Percentiles rank a stretch among this genome's conserved stretches.
Evolutionary conservation across 352 stramenopile genomes (phyloP).

Genomic region (Ochromonadaceae sp.): DNA sequence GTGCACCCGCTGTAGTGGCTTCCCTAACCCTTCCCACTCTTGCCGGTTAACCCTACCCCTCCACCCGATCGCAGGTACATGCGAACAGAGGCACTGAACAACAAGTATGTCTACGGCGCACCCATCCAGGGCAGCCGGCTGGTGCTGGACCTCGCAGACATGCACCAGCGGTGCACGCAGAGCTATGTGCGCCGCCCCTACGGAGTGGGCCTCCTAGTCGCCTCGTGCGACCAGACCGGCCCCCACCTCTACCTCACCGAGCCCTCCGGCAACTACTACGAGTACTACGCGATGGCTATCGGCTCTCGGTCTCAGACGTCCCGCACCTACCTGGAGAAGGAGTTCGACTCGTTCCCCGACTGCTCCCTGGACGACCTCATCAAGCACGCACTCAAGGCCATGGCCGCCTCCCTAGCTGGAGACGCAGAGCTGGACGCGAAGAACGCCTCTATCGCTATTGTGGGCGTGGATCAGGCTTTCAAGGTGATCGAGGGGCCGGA

Average conservation of each 20-base stretch:
- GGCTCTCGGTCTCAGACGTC: constrained; percentile 86
- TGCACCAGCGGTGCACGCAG: constrained; percentile 96
- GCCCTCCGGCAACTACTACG: constrained; percentile 94
- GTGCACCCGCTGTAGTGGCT: too few relatives aligned
- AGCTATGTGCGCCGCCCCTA: constrained; percentile 96
- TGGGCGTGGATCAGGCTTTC: constrained; percentile 81
- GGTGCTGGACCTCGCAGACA: constrained; percentile 90
- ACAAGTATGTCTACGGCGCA: constrained; percentile 97
- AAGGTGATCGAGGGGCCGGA: constrained; percentile 77
- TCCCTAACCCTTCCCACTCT: too few relatives aligned
- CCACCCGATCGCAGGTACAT: constrained; percentile 58
- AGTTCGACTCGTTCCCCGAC: constrained; percentile 76
- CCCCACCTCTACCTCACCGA: constrained; percentile 96
- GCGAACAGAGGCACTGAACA: constrained; percentile 94
- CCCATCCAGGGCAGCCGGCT: constrained; percentile 78
- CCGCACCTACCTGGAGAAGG: constrained; percentile 97
- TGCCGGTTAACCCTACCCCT: too few relatives aligned
- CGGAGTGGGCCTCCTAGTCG: constrained; percentile 91
- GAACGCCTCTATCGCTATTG: constrained; percentile 76
- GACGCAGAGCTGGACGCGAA: constrained; percentile 81
- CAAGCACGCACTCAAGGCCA: constrained; percentile 88
- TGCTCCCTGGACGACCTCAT: constrained; percentile 82
- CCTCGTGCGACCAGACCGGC: constrained; percentile 81
- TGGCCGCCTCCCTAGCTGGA: constrained; percentile 83
- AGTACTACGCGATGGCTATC: constrained; percentile 96